Evolutionary conservation across 768 basidiomycete species (phyloP).

Genomic region (Stropharia rugosoannulata): DNA sequence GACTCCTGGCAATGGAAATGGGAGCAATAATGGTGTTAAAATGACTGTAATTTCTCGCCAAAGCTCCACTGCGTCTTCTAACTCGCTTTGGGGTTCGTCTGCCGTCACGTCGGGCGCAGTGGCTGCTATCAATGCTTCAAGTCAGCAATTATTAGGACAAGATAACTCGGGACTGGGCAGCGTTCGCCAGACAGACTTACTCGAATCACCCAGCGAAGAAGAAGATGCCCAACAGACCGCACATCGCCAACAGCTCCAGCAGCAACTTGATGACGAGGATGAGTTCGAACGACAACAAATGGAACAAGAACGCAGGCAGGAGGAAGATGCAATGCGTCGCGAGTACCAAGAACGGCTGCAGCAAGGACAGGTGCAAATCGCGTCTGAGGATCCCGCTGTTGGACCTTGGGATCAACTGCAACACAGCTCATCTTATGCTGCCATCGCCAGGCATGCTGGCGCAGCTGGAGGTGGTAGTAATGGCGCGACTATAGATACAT

Average conservation of each 20-base stretch:
- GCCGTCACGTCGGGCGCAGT: conserved; percentile 2
- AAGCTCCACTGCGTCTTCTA: conserved; percentile 24
- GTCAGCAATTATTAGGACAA: background rate
- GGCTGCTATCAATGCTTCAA: conserved; percentile 9
- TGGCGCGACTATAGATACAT: background rate
- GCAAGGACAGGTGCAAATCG: conserved; percentile 1
- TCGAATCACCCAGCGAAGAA: background rate
- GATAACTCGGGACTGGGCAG: conserved; percentile 19
- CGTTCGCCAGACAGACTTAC: background rate
- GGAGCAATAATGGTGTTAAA: conserved; percentile 2
- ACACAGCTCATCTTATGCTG: background rate
- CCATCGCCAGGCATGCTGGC: background rate
- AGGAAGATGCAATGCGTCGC: conserved; percentile 2
- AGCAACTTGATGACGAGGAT: conserved; percentile 8
- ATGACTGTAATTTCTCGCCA: conserved; percentile 37
- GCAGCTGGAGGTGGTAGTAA: background rate
- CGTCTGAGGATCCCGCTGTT: conserved; percentile 11
- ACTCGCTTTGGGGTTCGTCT: conserved; percentile 8
- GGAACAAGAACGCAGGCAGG: conserved; percentile 4
- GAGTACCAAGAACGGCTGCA: conserved; percentile 2
- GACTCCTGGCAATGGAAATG: conserved; percentile 17
- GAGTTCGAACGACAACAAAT: conserved; percentile 1
- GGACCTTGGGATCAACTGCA: conserved; percentile 45
- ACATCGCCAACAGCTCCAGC: conserved; percentile 10
- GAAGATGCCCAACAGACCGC: conserved; percentile 1